Base-by-base conservation (phyloP, 768 basidiomycete species). In the Serendipita sp. region DNA sequence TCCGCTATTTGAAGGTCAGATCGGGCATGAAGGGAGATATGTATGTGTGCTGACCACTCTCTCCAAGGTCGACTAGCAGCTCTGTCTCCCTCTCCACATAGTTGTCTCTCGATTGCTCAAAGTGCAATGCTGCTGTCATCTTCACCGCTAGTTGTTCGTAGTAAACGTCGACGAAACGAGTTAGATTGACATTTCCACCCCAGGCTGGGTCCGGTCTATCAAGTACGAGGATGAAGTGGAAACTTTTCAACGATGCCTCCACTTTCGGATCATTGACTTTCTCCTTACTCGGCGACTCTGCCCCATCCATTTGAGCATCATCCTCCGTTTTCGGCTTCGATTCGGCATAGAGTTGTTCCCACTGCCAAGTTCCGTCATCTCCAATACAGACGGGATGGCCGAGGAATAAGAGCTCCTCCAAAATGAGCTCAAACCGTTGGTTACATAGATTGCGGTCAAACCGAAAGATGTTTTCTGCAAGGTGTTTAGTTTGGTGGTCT, bases 361-460 rank as follows among this genome's bases (percentile, higher is more conserved):
- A 89, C 45, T 78, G 77, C 91, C 93, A 93, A 13, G 71, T 77
- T 0, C 86, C 89, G 68, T 86, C 85, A 34, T 77, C 70, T 63
- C 89, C 86, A 10, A 82, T 82, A 71, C 87, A 89, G 2, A 97
- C 92, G 1, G 95, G 96, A 73, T 98, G 94, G 0, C 96, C 96
- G 48, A 97, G 80, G 73, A 97, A 98, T 3, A 85, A 89, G 30
- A 98, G 79, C 69, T 93, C 86, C 71, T 98, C 93, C 30, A 96
- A 86, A 45, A 90, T 75, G 35, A 99, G 81, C 72, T 95, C 92
- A 71, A 96, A 97, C 70, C 91, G 91, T 73, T 91, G 89, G 74
- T 99, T 91, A 70, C 92, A 96, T 73, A 93, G 83, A 13, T 84
- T 79, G 35, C 78, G 75, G 51, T 84, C 72, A 7, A 54, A 80